These are phyloP conservation scores for Furcasterigmium furcatum DNA, from an alignment of 2,329 filamentous ascomycete species.

Conservation along the genomic window DNA sequence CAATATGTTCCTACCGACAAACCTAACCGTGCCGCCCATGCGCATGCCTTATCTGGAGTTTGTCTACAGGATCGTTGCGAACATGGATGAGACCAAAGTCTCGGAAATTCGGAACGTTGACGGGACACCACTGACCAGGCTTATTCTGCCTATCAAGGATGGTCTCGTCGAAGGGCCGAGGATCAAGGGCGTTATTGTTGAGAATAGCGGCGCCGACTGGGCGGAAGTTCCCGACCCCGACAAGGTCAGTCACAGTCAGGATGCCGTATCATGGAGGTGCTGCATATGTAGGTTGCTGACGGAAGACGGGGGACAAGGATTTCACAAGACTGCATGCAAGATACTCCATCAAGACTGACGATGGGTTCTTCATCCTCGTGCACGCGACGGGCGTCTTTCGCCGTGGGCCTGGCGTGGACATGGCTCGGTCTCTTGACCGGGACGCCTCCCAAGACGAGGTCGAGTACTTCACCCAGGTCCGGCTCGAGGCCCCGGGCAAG, in stretches of 20 bases:
- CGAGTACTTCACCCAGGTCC: slow-evolving; percentile 18
- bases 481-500: slow-evolving; percentile 14
- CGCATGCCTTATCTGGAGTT: slow-evolving; percentile 15
- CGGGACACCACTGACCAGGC: slow-evolving; percentile 9
- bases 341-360: slow-evolving; percentile 15
- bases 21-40: slow-evolving; percentile 12
- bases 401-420: slow-evolving; percentile 1
- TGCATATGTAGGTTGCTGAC: not conserved
- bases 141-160: slow-evolving; percentile 15
- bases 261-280: no score
- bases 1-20: slow-evolving; percentile 11
- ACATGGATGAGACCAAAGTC: slow-evolving; percentile 12
- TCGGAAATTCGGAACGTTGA: slow-evolving; percentile 13
- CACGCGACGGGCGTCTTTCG: slow-evolving; percentile 12
- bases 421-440: not conserved
- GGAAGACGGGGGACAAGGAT: not conserved
- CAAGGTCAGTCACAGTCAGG: slow-evolving; percentile 5
- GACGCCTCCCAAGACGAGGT: slow-evolving; percentile 13
- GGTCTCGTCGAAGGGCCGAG: slow-evolving; percentile 13
- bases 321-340: slow-evolving; percentile 13
- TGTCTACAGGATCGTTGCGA: slow-evolving; percentile 16
- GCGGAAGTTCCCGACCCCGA: slow-evolving; percentile 9
- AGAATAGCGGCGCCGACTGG: slow-evolving; percentile 18
- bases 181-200: slow-evolving; percentile 14
- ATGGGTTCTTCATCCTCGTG: slow-evolving; percentile 14